phyloP scores from a whole-genome alignment of 768 basidiomycete species.

The Mrakia blollopis region DNA sequence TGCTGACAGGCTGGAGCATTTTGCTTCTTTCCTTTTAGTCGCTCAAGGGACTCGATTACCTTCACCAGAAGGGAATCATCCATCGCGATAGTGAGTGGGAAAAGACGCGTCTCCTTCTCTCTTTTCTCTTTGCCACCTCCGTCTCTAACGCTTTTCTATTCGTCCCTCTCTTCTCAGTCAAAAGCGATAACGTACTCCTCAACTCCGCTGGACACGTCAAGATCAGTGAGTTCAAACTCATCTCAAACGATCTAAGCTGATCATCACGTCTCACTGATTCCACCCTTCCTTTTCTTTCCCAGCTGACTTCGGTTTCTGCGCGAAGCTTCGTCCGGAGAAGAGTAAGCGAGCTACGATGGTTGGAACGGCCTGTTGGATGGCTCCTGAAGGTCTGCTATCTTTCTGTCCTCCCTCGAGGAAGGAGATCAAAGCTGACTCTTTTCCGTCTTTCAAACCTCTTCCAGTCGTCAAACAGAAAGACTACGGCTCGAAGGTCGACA shows the following conservation, averaged over 20 bases:
- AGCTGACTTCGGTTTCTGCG: slow-evolving; percentile 98
- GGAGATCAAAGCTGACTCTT: too few relatives aligned
- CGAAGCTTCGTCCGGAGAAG: slow-evolving; percentile 91
- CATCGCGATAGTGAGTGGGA: too few relatives aligned
- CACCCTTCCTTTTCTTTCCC: slow-evolving; percentile 5
- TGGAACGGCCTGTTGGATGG: slow-evolving; percentile 98
- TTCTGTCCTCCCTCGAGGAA: too few relatives aligned
- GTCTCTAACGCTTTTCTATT: slow-evolving; percentile 56
- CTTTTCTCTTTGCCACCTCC: slow-evolving; percentile 40
- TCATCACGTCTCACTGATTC: slow-evolving; percentile 46
- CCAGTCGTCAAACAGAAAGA: slow-evolving; percentile 92
- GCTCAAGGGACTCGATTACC: too few relatives aligned
- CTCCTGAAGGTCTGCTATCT: slow-evolving; percentile 49
- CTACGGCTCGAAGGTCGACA: slow-evolving; percentile 75
- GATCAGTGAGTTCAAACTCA: slow-evolving; percentile 68
- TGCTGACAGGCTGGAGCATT: too few relatives aligned
- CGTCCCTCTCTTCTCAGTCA: slow-evolving; percentile 53
- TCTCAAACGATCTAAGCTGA: too few relatives aligned
- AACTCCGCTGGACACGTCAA: slow-evolving; percentile 90
- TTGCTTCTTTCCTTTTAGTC: too few relatives aligned
- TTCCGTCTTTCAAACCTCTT: too few relatives aligned
- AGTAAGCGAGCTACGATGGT: slow-evolving; percentile 97
- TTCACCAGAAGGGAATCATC: too few relatives aligned
- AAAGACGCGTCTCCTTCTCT: too few relatives aligned
- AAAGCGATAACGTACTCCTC: slow-evolving; percentile 90